Evolutionary conservation across 2,329 filamentous ascomycete genomes (phyloP).

Genomic region (Exophiala lecanii-corni): DNA sequence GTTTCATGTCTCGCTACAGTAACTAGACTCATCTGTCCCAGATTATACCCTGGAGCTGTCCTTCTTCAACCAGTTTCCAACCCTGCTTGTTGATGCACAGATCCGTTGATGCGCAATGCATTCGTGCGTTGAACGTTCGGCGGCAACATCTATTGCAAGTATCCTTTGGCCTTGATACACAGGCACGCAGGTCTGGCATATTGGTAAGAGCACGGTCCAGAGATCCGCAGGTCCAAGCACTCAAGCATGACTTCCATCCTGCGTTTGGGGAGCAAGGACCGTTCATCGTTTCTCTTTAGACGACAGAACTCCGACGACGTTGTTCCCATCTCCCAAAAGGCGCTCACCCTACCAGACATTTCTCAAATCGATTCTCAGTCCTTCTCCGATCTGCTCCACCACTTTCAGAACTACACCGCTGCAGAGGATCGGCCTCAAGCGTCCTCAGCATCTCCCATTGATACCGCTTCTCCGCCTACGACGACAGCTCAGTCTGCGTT

Average conservation of each 20-base stretch:
- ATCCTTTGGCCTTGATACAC: no score
- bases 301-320: constrained; percentile 9
- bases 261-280: constrained; percentile 21
- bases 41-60: constrained; percentile 3
- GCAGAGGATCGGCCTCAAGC: constrained; percentile 2
- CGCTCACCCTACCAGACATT: constrained; percentile 17
- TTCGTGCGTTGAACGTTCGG: constrained; percentile 9
- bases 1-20: not conserved
- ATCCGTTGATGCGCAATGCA: constrained; percentile 17
- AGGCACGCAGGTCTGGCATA: no score
- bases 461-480: no score
- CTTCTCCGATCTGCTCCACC: constrained; percentile 21
- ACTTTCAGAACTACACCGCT: constrained; percentile 12
- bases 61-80: constrained; percentile 11
- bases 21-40: no score
- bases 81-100: constrained; percentile 12
- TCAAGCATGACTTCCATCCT: constrained; percentile 20
- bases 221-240: constrained; percentile 1
- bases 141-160: no score
- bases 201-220: constrained; percentile 4
- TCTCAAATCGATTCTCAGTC: constrained; percentile 22
- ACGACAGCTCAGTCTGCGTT: no score
- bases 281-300: constrained; percentile 20
- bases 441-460: no score
- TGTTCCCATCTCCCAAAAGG: constrained; percentile 7